phyloP scores from a whole-genome alignment of 306 rosid genomes.

The Malus sylvestris region DNA sequence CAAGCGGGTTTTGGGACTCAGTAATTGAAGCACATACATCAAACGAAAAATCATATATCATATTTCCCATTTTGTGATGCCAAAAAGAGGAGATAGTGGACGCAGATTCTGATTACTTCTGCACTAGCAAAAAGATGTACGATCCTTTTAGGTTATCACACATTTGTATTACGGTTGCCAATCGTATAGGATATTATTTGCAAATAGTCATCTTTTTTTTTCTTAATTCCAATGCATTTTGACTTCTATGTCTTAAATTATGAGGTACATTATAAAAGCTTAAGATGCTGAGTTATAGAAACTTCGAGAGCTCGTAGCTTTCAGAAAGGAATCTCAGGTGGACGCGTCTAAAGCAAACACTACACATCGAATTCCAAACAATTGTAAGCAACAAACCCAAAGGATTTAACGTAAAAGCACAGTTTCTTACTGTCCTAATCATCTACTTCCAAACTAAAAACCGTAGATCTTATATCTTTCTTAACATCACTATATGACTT shows the following conservation, averaged over 20 bases:
- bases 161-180: not conserved
- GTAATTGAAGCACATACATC: slow-evolving; percentile 15
- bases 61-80: not conserved
- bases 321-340: not conserved
- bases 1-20: slow-evolving; percentile 1
- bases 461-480: not conserved
- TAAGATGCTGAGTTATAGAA: not conserved
- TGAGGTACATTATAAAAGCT: not conserved
- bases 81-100: not conserved
- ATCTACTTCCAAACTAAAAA: not conserved
- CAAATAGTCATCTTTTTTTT: not conserved
- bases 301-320: not conserved
- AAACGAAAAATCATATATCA: not conserved
- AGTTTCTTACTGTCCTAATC: not conserved
- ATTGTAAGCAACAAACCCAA: not conserved
- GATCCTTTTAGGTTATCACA: not conserved
- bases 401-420: not conserved
- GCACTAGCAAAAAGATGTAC: not conserved
- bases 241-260: not conserved
- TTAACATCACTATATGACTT: not conserved
- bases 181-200: not conserved
- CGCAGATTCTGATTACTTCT: not conserved
- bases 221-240: not conserved
- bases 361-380: not conserved
- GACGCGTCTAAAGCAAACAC: not conserved